A percentile compares a stretch with the other conserved stretches of the same genome.
Evolutionary conservation across 2,329 filamentous ascomycete genomes (phyloP).

Genomic region (Byssothecium circinans): DNA sequence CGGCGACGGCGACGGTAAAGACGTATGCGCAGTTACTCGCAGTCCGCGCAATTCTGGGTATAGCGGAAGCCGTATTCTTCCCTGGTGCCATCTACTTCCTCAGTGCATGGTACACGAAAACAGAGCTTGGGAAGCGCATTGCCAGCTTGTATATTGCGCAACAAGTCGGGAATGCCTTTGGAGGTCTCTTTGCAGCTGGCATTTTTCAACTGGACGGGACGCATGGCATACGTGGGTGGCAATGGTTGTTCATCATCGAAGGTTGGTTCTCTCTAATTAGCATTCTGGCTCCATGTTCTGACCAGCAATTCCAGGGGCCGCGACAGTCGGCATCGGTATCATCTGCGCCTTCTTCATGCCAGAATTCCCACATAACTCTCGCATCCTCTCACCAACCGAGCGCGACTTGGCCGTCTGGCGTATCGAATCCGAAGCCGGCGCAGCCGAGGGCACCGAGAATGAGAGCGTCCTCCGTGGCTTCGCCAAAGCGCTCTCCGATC

Average conservation of each 20-base stretch:
- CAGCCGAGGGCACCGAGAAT: conserved; percentile 24
- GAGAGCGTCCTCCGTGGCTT: conserved; percentile 55
- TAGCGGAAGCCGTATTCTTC: conserved; percentile 50
- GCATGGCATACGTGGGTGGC: conserved; percentile 34
- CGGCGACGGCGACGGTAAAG: conserved; percentile 19
- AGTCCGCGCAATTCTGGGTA: conserved; percentile 26
- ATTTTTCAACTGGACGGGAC: conserved; percentile 30
- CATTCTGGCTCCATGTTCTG: too few species aligned
- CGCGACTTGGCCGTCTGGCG: conserved; percentile 23
- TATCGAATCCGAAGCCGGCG: conserved; percentile 21
- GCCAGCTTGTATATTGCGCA: conserved; percentile 41
- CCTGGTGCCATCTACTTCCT: conserved; percentile 64
- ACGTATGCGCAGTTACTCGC: conserved; percentile 20
- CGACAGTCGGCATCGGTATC: conserved; percentile 21
- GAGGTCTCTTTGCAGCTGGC: conserved; percentile 45
- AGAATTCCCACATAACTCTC: conserved; percentile 22
- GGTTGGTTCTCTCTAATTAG: too few species aligned
- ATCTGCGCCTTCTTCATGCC: conserved; percentile 23
- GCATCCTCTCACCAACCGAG: conserved; percentile 12
- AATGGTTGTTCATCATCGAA: conserved; percentile 24
- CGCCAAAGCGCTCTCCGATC: conserved; percentile 58
- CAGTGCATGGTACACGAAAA: conserved; percentile 65
- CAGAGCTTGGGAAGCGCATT: conserved; percentile 40
- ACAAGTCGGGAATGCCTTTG: conserved; percentile 43
- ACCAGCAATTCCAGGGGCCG: too few species aligned